phyloP scores from a whole-genome alignment of 768 basidiomycete species.

The Holtermannia corniformis region DNA sequence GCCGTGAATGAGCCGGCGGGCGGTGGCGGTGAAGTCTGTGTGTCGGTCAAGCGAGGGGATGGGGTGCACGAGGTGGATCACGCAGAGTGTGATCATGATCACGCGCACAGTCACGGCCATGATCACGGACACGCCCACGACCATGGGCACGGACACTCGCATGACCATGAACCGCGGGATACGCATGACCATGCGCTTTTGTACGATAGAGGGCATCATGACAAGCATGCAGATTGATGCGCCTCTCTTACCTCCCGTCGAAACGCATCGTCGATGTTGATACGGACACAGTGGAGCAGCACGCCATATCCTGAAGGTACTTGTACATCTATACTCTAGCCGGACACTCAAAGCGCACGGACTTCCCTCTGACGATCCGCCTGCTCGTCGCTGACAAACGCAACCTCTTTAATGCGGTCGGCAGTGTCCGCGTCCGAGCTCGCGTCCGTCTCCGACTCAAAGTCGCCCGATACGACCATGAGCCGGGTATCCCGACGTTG shows the following conservation, averaged over 20 bases:
- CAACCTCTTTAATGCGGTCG: conserved; percentile 56
- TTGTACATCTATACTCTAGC: too few species aligned
- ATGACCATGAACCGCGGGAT: conserved; percentile 52
- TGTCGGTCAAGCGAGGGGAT: conserved; percentile 7
- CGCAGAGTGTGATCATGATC: background rate
- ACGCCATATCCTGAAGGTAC: background rate
- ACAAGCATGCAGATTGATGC: background rate
- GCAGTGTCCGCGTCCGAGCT: conserved; percentile 94
- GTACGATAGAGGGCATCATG: background rate
- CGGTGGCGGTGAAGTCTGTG: conserved; percentile 10
- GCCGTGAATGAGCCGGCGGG: conserved; percentile 13
- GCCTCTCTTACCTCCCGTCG: background rate
- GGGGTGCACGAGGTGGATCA: background rate
- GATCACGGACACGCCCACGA: conserved; percentile 22
- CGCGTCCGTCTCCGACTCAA: too few species aligned
- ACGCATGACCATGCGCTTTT: background rate
- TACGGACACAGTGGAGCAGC: background rate
- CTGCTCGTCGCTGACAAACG: background rate
- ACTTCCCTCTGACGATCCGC: too few species aligned
- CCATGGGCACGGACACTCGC: conserved; percentile 43
- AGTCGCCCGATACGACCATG: too few species aligned
- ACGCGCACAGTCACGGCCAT: conserved; percentile 27
- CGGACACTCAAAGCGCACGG: too few species aligned
- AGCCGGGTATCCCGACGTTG: too few species aligned
- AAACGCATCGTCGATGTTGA: background rate